A percentile compares a stretch with the other conserved stretches of the same genome.
Evolutionary conservation across 73 alveolate species (phyloP).

Genomic region (Tetrahymena malaccensis): DNA sequence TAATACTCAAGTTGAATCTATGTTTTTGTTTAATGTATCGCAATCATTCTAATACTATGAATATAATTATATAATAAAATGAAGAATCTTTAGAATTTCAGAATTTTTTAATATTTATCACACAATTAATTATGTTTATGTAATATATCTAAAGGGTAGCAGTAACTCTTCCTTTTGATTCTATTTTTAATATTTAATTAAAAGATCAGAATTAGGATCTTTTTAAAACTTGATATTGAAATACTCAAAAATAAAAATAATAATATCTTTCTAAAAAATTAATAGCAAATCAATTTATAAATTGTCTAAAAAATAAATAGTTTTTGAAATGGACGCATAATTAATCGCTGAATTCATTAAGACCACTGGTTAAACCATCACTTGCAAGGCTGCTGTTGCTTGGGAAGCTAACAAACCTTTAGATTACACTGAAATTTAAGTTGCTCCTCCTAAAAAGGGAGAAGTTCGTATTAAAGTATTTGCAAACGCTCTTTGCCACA

Average conservation of each 20-base stretch:
- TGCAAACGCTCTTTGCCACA: conserved; percentile 75
- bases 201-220: not conserved
- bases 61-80: too few relatives aligned
- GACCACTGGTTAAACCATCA: conserved; percentile 39
- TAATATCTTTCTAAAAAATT: not conserved
- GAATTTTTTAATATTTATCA: too few relatives aligned
- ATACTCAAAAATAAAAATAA: not conserved
- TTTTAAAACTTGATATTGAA: not conserved
- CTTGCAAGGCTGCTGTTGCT: conserved; percentile 77
- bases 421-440: conserved; percentile 54
- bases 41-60: too few relatives aligned
- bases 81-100: too few relatives aligned
- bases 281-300: not conserved
- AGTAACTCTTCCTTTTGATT: not conserved
- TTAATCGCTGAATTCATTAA: not conserved
- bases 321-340: not conserved
- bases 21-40: too few relatives aligned
- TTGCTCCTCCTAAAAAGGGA: conserved; percentile 68
- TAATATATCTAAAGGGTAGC: too few relatives aligned
- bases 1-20: too few relatives aligned
- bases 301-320: not conserved
- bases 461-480: conserved; percentile 65
- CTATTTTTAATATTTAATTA: not conserved
- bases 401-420: conserved; percentile 62
- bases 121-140: too few relatives aligned